phyloP scores from a whole-genome alignment of 192 early-diverging fungal species.

The Bifiguratus adelaidae region DNA sequence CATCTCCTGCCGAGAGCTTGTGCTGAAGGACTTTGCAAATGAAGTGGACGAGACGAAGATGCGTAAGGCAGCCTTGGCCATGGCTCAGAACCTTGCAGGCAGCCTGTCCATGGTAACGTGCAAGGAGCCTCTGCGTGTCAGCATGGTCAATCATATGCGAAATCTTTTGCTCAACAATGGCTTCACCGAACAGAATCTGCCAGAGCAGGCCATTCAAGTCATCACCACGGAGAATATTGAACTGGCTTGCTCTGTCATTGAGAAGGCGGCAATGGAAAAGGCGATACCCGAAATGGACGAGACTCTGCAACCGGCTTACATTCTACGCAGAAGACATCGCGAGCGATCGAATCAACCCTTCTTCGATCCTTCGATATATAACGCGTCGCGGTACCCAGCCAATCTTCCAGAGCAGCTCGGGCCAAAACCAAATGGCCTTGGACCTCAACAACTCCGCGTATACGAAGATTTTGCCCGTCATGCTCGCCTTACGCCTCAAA shows the following conservation, averaged over 20 bases:
- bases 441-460: constrained; percentile 64
- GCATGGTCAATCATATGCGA: constrained; percentile 66
- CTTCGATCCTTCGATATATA: constrained; percentile 76
- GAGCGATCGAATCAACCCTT: constrained; percentile 85
- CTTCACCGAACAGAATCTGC: constrained; percentile 63
- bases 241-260: constrained; percentile 86
- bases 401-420: constrained; percentile 82
- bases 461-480: constrained; percentile 69
- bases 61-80: constrained; percentile 86
- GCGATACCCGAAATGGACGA: constrained; percentile 93
- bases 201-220: constrained; percentile 76
- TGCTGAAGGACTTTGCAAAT: constrained; percentile 91
- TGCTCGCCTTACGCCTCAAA: neutral
- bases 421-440: constrained; percentile 73
- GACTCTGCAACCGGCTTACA: constrained; percentile 53
- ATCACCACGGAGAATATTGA: constrained; percentile 92
- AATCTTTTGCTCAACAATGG: constrained; percentile 64
- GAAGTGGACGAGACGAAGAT: constrained; percentile 93
- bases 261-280: constrained; percentile 93
- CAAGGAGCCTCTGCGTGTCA: constrained; percentile 82
- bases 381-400: constrained; percentile 68
- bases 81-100: constrained; percentile 81
- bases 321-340: constrained; percentile 76
- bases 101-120: constrained; percentile 84
- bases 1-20: constrained; percentile 84